Base-by-base conservation (phyloP, 306 rosid genomes). In the Castanopsis chinensis region DNA sequence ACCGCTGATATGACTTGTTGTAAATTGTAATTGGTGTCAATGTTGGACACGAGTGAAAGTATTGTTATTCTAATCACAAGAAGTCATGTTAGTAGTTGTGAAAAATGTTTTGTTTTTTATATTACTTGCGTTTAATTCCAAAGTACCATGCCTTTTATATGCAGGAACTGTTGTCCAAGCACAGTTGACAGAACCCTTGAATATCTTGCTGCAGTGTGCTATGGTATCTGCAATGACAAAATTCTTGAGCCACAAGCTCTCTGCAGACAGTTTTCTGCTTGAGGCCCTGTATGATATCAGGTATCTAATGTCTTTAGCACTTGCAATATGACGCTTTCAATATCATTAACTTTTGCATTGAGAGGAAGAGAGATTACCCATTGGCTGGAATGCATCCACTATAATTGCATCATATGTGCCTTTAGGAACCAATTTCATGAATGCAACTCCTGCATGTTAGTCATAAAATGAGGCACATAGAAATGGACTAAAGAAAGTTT, bases 401-500 rank as follows among this genome's bases (percentile, higher is more conserved):
- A 85, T 85, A 32, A 87, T 80, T 45, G 77, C 83, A 82, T 85
- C 91, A 19, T 85, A 85, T 52, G 88, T 85, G 57, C 74, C 87
- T 54, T 83, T 72, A 52, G 85, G 80, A 87, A 59, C 71, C 19
- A 78, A 74, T 12, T 75, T 68, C 75, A 82, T 77, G 82, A 87
- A 87, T 0, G 63, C 64, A 83, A 85, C 71, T 59, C 91, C 87
- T 82, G 68, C 67, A 55, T 30, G 43, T 63, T 21, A 32, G 54
- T 35, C 55, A 69, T 5, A 72, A 21, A 74, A 28, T n/a, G 11
- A 70, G 23, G 64, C 49, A 20, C 10, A 55, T 43, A 43, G 51
- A 43, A 9, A 9, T 43, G 51, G 12, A 43, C 51, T 43, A 43
- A 43, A 43, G 51, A 2, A 9, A 10, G 13, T 43, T 7, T 43